Conservation (phyloP, 2,329 filamentous ascomycete species). For the Neonectria magnoliae region DNA sequence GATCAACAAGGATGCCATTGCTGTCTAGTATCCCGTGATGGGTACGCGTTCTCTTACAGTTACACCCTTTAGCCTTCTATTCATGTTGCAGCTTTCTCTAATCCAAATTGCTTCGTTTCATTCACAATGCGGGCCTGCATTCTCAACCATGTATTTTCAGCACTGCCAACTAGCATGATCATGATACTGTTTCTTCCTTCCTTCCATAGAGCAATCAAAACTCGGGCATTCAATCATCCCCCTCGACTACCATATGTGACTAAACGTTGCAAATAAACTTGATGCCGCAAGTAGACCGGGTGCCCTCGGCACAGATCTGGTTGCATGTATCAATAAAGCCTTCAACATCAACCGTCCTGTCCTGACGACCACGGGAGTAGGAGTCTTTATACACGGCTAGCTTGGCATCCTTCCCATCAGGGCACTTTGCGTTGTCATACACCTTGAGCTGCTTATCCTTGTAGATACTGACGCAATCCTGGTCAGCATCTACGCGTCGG, state of each 20-base stretch:
- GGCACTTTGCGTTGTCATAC: slow-evolving; percentile 5
- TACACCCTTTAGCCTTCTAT: neutral
- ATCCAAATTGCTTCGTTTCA: neutral
- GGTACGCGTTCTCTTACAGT: neutral
- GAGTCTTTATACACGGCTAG: neutral
- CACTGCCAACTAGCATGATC: neutral
- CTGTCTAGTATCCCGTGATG: slow-evolving; percentile 21
- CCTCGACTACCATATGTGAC: neutral
- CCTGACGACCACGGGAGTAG: neutral
- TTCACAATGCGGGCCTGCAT: neutral
- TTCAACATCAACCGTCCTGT: neutral
- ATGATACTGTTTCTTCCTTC: neutral
- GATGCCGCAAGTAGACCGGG: neutral
- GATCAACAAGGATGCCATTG: slow-evolving; percentile 34
- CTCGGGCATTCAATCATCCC: neutral
- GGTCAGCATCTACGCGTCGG: neutral
- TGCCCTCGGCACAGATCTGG: neutral
- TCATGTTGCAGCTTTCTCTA: neutral
- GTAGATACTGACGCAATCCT: neutral
- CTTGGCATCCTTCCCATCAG: neutral
- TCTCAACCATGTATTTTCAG: neutral
- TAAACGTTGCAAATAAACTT: neutral
- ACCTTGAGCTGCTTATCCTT: neutral
- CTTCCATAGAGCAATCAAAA: neutral
- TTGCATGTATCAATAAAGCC: neutral